Base-by-base conservation (phyloP, 345 rosid species). In the Cardiospermum halicacabum region DNA sequence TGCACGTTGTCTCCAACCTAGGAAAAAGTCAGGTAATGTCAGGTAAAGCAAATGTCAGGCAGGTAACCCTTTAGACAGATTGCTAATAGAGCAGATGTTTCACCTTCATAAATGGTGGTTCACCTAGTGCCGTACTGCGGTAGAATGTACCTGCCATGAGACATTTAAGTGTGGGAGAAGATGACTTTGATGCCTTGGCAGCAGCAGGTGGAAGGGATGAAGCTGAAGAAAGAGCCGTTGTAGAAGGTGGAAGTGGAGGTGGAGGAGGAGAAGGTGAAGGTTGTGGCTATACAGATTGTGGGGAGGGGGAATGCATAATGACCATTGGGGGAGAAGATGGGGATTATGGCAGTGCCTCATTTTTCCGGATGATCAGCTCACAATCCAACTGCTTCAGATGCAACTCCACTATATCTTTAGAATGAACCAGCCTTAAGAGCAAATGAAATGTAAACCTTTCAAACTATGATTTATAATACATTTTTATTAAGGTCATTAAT, bases 121-220 rank as follows among this genome's bases (percentile, higher is more conserved):
- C 96, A 37, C 91, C 81, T 9, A 96, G 97, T 32, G 18, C 93
- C 1, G 96, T 66, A 78, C 89, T 78, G 64, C 91, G 77, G 75
- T 91, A 91, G 75, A 91, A 85, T 58, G 94, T 91, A 58, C 97
- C 97, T 2, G 94, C 88, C 97, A 91, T 91, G 16, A 96, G 96
- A 65, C 91, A 86, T 75, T 83, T 84, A 53, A 91, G 79, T 70
- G 94, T 73, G 16, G 89, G 96, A 78, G 62, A 85, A 2, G 82
- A 86, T 56, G 94, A 82, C 64, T 85, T 85, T 12, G 82, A 55
- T 5, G 83, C 58, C 72, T 77, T 69, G 18, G 79, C 76, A 65
- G 89, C 69, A 54, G 82, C 53, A 34, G 84, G 68, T 42, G 85
- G 21, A 56, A 84, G 72, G 37, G 82, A 40, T 65, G 92, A 65